Evolutionary conservation across 768 basidiomycete genomes (phyloP), one percentile per base, ranked within the genome.

Genomic region (Tricholoma furcatifolium): DNA sequence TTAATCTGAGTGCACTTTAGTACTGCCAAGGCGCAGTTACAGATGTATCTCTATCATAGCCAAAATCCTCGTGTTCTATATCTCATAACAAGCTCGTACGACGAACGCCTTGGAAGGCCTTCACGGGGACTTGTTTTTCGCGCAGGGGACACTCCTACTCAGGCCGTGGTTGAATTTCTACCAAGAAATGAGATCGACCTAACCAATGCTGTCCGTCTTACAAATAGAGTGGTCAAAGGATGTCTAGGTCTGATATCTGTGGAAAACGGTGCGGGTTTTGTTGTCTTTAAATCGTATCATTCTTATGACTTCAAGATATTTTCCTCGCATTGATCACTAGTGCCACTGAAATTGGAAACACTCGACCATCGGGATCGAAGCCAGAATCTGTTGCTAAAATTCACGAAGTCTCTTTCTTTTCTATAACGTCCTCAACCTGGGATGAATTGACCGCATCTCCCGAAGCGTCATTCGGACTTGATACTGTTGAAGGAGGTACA

Each of bases 351-450:
- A 71, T 93, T 36, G 91, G 88, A 41, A 83, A 85, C 63, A 82
- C 84, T 41, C 75, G 84, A 55, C 80, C 85, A 56, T 79, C 84
- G 40, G 74, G 79, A 55, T 58, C 70, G 60, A 67, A 76, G 54
- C 74, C 85, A 11, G 85, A 90, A 68, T 81, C 82, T 20, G 85
- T 94, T 14, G 85, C 85, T 9, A 86, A 84, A 55, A 94, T 99
- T 51, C 84, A 94, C 55, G 85, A 90, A 63, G 93, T 97, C 48
- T 84, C 79, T 39, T 98, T 98, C 74, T 93, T 85, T 72, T 91
- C 91, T 61, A 70, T 99, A 59, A 88, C 86, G 9, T 88, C 91
- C 27, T 74, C 89, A 2, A 72, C 80, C 11, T 99, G 91, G 90
- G 97, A 99, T 62, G 85, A 91, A 59, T 72, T 83, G 44, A 71